Evolutionary conservation across 208 protist genomes (phyloP), one percentile per base, ranked within the genome.

Genomic region (Leishmania lainsoni): DNA sequence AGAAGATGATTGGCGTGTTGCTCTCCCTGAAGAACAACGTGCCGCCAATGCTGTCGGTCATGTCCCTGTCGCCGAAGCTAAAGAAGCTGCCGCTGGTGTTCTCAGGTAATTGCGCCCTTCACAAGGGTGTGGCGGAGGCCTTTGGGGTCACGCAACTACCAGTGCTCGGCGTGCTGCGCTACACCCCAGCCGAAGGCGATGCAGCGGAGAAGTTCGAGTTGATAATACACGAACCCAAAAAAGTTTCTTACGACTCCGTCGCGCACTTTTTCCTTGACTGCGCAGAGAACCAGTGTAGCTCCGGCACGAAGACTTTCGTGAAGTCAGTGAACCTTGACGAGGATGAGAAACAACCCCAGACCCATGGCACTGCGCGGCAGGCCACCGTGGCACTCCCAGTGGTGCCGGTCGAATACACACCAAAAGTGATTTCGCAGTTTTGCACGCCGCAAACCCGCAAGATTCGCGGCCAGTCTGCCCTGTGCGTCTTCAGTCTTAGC

Each of bases 1-100:
- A 81, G 42, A 86, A 87, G 63, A 87, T 86, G 66, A 74, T 87
- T 5, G 94, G 87, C 3, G 91, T 95, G 45, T 83, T 98, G 54
- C 94, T 98, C 78, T 95, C 93, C 10, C 72, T 89, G 0, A 97
- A 97, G 85, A 48, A 49, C 16, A 93, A 91, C 79, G 86, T 96
- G 51, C 93, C 96, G 35, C 89, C 96, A 4, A 89, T 97, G 75
- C 89, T 95, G 35, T 92, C 93, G 66, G 91, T 98, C 12, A 79
- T 97, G 58, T 84, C 92, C 8, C 70, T 89, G 26, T 97, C 96
- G 17, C 86, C 88, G 52, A 83, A 89, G 72, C 87, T 98, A n/a
- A 78, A 89, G 72, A 68, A 89, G 49, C 78, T 97, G 71, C 89
- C 91, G 26, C 94, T 97, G 75, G 87, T 89, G 39, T 97, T 98